Base-by-base conservation (phyloP, 2,329 filamentous ascomycete genomes). In the Exophiala sp. region DNA sequence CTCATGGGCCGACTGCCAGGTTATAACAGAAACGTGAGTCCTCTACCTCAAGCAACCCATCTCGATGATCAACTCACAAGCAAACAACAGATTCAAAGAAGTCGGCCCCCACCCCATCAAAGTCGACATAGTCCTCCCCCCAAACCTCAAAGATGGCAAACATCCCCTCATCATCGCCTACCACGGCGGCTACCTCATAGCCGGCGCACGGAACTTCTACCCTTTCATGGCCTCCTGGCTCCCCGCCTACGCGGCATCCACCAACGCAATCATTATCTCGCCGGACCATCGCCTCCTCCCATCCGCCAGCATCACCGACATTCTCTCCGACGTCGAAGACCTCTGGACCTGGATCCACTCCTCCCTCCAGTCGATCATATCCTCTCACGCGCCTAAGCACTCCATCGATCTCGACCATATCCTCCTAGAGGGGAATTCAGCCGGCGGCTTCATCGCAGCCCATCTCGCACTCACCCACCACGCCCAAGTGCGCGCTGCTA, bases 81-180 rank as follows among this genome's bases (percentile, higher is more conserved):
- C 18, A 14, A 6, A 7, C 18, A 4, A 42, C 40, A 42, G 40
- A 14, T 42, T 16, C 40, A 42, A 42, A 20, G 10, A 42, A 21
- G 40, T 42, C 3, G 40, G 20, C 18, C 14, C 11, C 18, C 18
- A 42, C 18, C 3, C 40, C 12, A 20, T 42, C 40, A 21, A 42
- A 42, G 40, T 14, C n/a, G 40, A 42, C n/a, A 42, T 42, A 3
- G 40, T 42, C 8, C 5, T 42, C 10, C 40, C 40, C 9, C 40
- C 40, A 11, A 3, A 6, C 11, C 18, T 42, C n/a, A 14, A 42
- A 20, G n/a, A 16, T 16, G 18, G 40, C n/a, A 20, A 42, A 21
- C 40, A 42, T 38, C 40, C 40, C 14, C 40, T 42, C 40, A 42
- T 42, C 40, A 42, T 20, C 18, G 40, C 40, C 12, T 42, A 42